A percentile compares a stretch with the other conserved stretches of the same genome.
These are phyloP conservation scores for Geosiphon pyriformis DNA, from an alignment of 192 early-diverging fungal genomes.

Conservation along the genomic window DNA sequence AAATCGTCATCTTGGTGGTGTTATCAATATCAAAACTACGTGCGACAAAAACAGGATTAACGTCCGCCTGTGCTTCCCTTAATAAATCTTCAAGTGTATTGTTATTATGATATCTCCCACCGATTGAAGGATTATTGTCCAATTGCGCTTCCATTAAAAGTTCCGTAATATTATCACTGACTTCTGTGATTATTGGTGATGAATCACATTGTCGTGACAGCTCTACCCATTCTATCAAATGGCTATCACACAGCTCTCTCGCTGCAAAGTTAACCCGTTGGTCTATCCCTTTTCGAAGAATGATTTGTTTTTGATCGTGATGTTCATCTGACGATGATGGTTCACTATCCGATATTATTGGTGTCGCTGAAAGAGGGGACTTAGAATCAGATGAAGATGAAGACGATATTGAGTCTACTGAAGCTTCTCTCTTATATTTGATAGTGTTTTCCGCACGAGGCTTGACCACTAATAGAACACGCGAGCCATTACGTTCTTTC, in stretches of 20 bases:
- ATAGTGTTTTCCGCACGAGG: not conserved
- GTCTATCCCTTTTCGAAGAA: not conserved
- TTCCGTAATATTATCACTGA: not conserved
- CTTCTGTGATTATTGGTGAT: not conserved
- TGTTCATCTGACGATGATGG: not conserved
- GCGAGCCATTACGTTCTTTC: not conserved
- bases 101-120: not conserved
- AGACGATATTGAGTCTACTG: not conserved
- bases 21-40: not conserved
- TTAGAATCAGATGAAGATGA: not conserved
- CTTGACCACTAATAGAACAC: not conserved
- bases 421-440: not conserved
- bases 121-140: not conserved
- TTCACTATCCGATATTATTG: conserved; percentile 5
- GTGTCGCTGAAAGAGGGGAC: too few species aligned
- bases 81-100: not conserved
- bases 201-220: not conserved
- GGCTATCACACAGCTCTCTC: not conserved
- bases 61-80: conserved; percentile 9
- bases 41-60: not conserved
- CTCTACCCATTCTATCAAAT: conserved; percentile 15
- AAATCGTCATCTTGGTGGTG: not conserved
- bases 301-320: not conserved
- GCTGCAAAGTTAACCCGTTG: not conserved
- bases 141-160: conserved; percentile 1